A percentile compares a stretch with the other conserved stretches of the same genome.
Evolutionary conservation across 148 eudicot species (phyloP).

Genomic region (Chenopodium berlandieri): DNA sequence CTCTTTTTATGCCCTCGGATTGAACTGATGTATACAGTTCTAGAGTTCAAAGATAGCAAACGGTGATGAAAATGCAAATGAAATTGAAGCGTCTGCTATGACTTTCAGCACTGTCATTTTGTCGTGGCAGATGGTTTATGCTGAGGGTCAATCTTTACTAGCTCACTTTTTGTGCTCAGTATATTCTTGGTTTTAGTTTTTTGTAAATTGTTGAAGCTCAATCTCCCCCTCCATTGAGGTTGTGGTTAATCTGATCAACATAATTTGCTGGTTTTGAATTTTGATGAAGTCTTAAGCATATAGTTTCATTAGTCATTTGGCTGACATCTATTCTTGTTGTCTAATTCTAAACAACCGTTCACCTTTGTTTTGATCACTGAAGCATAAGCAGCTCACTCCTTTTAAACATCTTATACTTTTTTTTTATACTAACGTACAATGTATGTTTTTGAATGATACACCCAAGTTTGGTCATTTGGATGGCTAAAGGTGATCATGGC

Average conservation of each 20-base stretch:
- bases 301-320: neutral
- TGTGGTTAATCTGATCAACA: slow-evolving; percentile 8
- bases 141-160: slow-evolving; percentile 18
- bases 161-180: slow-evolving; percentile 12
- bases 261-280: slow-evolving; percentile 19
- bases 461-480: no score
- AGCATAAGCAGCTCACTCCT: no score
- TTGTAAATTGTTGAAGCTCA: slow-evolving; percentile 8
- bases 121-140: neutral
- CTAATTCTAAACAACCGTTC: neutral
- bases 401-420: no score
- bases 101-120: slow-evolving; percentile 4
- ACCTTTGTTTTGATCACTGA: neutral
- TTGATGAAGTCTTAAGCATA: neutral
- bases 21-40: no score
- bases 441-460: no score
- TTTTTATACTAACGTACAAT: no score
- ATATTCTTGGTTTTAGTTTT: slow-evolving; percentile 1
- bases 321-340: neutral
- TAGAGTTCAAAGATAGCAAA: slow-evolving; percentile 34
- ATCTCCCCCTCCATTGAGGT: neutral
- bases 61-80: slow-evolving; percentile 49
- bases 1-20: no score
- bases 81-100: slow-evolving; percentile 18
- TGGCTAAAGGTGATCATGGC: no score